These are phyloP conservation scores for Cystofilobasidium macerans DNA, from an alignment of 768 basidiomycete species.

Conservation along the genomic window DNA sequence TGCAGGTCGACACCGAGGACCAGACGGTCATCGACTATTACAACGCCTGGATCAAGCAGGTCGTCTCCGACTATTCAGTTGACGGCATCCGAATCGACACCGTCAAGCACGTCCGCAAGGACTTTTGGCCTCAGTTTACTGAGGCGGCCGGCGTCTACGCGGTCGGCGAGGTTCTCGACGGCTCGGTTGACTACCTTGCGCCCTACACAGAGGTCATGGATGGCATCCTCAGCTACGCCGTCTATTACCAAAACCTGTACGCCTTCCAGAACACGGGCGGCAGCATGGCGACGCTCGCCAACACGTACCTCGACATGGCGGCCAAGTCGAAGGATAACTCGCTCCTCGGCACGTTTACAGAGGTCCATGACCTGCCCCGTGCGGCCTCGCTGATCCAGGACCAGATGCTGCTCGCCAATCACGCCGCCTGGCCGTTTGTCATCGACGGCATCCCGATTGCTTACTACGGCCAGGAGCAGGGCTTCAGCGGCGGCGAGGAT, in stretches of 20 bases:
- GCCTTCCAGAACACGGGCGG: slow-evolving; percentile 11
- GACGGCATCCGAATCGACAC: slow-evolving; percentile 78
- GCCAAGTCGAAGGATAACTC: slow-evolving; percentile 19
- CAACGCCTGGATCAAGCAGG: slow-evolving; percentile 54
- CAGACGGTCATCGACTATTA: slow-evolving; percentile 53
- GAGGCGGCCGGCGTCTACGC: slow-evolving; percentile 67
- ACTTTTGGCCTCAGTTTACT: slow-evolving; percentile 69
- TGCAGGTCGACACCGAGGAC: slow-evolving; percentile 52
- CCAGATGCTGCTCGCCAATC: slow-evolving; percentile 43
- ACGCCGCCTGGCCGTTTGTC: slow-evolving; percentile 63
- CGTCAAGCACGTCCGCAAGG: slow-evolving; percentile 50
- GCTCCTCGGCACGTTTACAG: slow-evolving; percentile 23
- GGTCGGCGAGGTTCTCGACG: slow-evolving; percentile 59
- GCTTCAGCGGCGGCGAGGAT: slow-evolving; percentile 25
- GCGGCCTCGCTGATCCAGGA: slow-evolving; percentile 10
- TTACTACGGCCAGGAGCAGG: slow-evolving; percentile 54
- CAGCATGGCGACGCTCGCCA: slow-evolving; percentile 1
- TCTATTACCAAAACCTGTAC: slow-evolving; percentile 14
- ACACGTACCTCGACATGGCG: slow-evolving; percentile 8
- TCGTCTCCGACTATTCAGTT: slow-evolving; percentile 61
- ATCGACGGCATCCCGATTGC: slow-evolving; percentile 65
- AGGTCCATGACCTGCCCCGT: too few species aligned
- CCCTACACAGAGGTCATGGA: slow-evolving; percentile 18
- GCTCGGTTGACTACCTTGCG: slow-evolving; percentile 15
- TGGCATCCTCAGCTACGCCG: slow-evolving; percentile 19